Conservation (phyloP, 371 early-diverging fungal species). For the Chytridium lagenaria region DNA sequence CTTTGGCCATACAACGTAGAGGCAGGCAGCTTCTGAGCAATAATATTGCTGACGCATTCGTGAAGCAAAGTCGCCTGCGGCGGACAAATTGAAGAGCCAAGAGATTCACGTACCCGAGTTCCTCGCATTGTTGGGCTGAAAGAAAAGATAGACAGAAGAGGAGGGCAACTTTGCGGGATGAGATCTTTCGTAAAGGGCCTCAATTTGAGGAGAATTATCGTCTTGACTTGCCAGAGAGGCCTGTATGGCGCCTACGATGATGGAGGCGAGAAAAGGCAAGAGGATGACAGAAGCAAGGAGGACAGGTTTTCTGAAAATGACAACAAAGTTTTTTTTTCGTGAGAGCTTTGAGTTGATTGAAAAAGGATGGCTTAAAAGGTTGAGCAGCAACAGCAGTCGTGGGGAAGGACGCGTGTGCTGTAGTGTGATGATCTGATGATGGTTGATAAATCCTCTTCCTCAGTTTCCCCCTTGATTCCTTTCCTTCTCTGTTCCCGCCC, state of each 20-base stretch:
- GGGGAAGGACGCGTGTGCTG: too few species aligned
- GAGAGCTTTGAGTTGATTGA: slow-evolving; percentile 31
- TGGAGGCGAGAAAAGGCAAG: slow-evolving; percentile 21
- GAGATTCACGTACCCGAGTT: too few species aligned
- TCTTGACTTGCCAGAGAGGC: not conserved
- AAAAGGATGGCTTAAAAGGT: too few species aligned
- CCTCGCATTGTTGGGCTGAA: not conserved
- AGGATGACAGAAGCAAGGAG: slow-evolving; percentile 20
- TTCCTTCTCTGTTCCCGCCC: too few species aligned
- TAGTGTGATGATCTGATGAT: too few species aligned
- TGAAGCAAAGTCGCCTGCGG: too few species aligned
- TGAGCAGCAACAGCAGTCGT: too few species aligned
- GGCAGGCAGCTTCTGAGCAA: not conserved
- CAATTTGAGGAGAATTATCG: not conserved
- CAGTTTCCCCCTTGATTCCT: too few species aligned
- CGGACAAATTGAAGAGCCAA: too few species aligned
- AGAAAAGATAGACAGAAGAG: not conserved
- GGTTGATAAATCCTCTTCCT: too few species aligned
- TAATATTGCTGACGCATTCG: too few species aligned
- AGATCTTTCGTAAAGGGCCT: not conserved
- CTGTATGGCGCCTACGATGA: slow-evolving; percentile 8
- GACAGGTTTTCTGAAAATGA: slow-evolving; percentile 22
- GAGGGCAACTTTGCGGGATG: not conserved
- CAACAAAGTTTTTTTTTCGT: slow-evolving; percentile 27
- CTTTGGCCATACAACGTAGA: too few species aligned